These are phyloP conservation scores for Rhodotorula graminis DNA, from an alignment of 768 basidiomycete species.

Conservation along the genomic window DNA sequence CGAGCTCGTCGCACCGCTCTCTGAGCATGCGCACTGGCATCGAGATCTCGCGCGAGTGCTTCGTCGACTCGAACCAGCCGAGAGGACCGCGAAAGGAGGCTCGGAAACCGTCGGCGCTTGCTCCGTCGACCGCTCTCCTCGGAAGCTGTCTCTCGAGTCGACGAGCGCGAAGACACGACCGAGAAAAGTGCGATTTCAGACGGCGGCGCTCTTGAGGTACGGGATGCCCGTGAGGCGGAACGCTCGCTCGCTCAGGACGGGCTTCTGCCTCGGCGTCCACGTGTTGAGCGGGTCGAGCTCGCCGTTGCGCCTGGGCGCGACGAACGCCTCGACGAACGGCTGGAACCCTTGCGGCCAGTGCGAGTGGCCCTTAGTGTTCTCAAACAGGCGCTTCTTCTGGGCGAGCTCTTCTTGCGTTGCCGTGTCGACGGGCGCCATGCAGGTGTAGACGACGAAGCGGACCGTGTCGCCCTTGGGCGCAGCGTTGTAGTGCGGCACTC, in stretches of 20 bases:
- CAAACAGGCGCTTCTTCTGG: slow-evolving; percentile 14
- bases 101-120: too few relatives aligned
- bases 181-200: too few relatives aligned
- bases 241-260: slow-evolving; percentile 17
- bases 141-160: too few relatives aligned
- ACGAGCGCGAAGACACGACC: too few relatives aligned
- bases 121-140: too few relatives aligned
- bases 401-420: slow-evolving; percentile 13
- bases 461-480: slow-evolving; percentile 4
- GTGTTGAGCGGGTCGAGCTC: slow-evolving; percentile 19
- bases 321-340: slow-evolving; percentile 11
- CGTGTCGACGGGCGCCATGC: not conserved
- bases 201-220: not conserved
- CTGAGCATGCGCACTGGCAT: too few relatives aligned
- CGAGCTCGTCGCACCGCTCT: too few relatives aligned
- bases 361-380: slow-evolving; percentile 14
- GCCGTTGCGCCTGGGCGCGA: slow-evolving; percentile 16
- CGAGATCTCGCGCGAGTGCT: too few relatives aligned
- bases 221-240: slow-evolving; percentile 25
- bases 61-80: too few relatives aligned
- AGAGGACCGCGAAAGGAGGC: too few relatives aligned
- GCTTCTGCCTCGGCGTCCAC: slow-evolving; percentile 15
- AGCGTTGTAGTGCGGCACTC: slow-evolving; percentile 25
- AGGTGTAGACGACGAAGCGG: slow-evolving; percentile 23
- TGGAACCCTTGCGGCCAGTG: slow-evolving; percentile 29